Evolutionary conservation across 495 filamentous ascomycete species (phyloP).

Genomic region (Darksidea phi): DNA sequence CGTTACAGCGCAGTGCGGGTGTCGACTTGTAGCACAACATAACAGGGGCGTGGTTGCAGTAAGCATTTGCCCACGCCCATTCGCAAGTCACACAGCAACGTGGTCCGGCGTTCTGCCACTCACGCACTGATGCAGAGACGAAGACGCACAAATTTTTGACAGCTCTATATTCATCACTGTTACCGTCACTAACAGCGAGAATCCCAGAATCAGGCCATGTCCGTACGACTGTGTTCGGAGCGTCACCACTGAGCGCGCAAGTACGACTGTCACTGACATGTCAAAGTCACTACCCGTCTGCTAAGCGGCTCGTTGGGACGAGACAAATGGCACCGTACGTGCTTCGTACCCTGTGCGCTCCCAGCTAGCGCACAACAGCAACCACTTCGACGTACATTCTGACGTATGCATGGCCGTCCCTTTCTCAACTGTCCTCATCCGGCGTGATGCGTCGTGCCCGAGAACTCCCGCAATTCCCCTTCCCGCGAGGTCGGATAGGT

Average conservation of each 20-base stretch:
- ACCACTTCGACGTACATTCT: constrained; percentile 16
- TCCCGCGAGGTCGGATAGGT: constrained; percentile 13
- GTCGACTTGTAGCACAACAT: constrained; percentile 22
- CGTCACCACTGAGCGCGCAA: not conserved
- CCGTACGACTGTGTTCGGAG: constrained; percentile 14
- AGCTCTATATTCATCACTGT: constrained; percentile 28
- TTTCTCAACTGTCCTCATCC: constrained; percentile 2
- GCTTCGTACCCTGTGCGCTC: constrained; percentile 7
- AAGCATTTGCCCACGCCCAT: constrained; percentile 16
- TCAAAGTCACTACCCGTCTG: constrained; percentile 2
- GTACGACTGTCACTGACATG: constrained; percentile 3
- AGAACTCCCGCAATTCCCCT: constrained; percentile 18
- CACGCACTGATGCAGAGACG: constrained; percentile 17
- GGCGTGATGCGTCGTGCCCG: constrained; percentile 18
- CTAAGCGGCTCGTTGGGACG: not conserved
- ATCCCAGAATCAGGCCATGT: constrained; percentile 31
- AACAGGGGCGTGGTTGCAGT: constrained; percentile 13
- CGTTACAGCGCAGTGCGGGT: constrained; percentile 34
- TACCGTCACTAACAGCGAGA: constrained; percentile 32
- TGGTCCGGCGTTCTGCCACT: constrained; percentile 26
- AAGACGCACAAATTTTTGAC: constrained; percentile 26
- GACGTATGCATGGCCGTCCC: constrained; percentile 15
- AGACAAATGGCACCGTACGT: not conserved
- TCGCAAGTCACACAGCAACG: constrained; percentile 23
- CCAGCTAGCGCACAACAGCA: constrained; percentile 7